Evolutionary conservation across 2,329 filamentous ascomycete species (phyloP).

Genomic region (Fusarium incarnatum): DNA sequence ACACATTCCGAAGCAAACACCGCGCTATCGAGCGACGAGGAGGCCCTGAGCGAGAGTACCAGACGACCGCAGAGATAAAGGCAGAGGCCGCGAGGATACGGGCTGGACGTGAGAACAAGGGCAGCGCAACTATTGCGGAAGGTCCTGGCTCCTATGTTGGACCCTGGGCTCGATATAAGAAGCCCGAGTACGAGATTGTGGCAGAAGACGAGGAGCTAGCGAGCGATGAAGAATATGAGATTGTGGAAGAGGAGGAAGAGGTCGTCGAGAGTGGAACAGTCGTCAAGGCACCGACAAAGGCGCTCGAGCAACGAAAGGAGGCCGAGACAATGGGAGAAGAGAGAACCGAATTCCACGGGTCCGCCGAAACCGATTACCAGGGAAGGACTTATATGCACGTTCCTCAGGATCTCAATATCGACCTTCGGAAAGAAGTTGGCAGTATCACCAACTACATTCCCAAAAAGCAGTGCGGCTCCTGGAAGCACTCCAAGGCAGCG

Average conservation of each 20-base stretch:
- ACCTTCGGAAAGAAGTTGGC: conserved; percentile 83
- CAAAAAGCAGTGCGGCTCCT: conserved; percentile 92
- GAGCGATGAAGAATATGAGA: conserved; percentile 82
- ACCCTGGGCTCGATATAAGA: conserved; percentile 89
- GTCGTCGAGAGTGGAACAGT: conserved; percentile 73
- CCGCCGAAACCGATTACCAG: conserved; percentile 88
- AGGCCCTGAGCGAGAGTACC: conserved; percentile 67
- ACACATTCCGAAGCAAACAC: conserved; percentile 89
- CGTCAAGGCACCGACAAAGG: conserved; percentile 65
- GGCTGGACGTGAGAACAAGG: conserved; percentile 85
- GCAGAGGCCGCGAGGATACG: conserved; percentile 75
- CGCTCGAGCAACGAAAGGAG: conserved; percentile 67
- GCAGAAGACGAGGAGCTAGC: conserved; percentile 80
- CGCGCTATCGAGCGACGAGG: conserved; percentile 80
- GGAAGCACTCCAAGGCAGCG: conserved; percentile 86
- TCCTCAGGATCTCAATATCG: conserved; percentile 88
- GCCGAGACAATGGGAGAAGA: conserved; percentile 75
- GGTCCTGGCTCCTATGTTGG: conserved; percentile 91
- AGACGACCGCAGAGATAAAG: conserved; percentile 70
- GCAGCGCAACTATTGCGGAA: conserved; percentile 84
- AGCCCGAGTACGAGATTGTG: conserved; percentile 78
- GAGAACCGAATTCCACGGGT: conserved; percentile 88
- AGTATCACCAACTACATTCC: conserved; percentile 91
- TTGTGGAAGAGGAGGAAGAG: conserved; percentile 78
- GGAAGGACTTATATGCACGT: conserved; percentile 98